phyloP scores from a whole-genome alignment of 2,329 filamentous ascomycete species.

The Pezicula radicicola region DNA sequence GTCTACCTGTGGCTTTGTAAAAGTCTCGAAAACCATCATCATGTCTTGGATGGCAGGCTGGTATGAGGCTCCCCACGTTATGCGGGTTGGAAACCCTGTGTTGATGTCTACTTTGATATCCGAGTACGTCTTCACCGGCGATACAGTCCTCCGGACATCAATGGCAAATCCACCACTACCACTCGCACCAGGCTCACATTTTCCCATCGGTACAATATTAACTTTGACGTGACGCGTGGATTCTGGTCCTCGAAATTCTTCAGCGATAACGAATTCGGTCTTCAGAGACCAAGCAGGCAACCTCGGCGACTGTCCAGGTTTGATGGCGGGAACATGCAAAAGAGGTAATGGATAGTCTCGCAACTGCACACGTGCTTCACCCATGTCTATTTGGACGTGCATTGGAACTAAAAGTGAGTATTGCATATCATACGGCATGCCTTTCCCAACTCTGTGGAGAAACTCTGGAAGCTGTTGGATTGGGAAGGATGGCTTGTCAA shows the following conservation, averaged over 20 bases:
- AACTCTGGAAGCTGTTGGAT: slow-evolving; percentile 79
- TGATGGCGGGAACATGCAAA: slow-evolving; percentile 82
- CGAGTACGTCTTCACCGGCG: slow-evolving; percentile 94
- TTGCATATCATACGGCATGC: slow-evolving; percentile 87
- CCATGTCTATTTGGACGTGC: slow-evolving; percentile 85
- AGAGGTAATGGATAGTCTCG: slow-evolving; percentile 93
- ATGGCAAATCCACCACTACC: slow-evolving; percentile 73
- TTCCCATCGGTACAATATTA: slow-evolving; percentile 73
- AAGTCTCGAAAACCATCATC: slow-evolving; percentile 99
- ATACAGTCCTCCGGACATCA: slow-evolving; percentile 85
- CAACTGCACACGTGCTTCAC: slow-evolving; percentile 80
- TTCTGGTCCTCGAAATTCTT: slow-evolving; percentile 81
- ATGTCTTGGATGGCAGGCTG: slow-evolving; percentile 98
- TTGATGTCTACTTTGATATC: slow-evolving; percentile 92
- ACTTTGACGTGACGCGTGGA: slow-evolving; percentile 80
- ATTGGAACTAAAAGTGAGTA: slow-evolving; percentile 89
- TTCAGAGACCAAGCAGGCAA: slow-evolving; percentile 79
- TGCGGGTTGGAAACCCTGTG: slow-evolving; percentile 83
- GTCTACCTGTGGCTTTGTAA: slow-evolving; percentile 93
- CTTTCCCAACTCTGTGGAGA: slow-evolving; percentile 88
- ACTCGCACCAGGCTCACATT: slow-evolving; percentile 49
- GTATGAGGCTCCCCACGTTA: slow-evolving; percentile 97
- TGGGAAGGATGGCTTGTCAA: slow-evolving; percentile 93
- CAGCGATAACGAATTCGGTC: slow-evolving; percentile 92
- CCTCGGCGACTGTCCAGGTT: slow-evolving; percentile 73